Base-by-base conservation (phyloP, 345 rosid species). In the Melaleuca alternifolia region DNA sequence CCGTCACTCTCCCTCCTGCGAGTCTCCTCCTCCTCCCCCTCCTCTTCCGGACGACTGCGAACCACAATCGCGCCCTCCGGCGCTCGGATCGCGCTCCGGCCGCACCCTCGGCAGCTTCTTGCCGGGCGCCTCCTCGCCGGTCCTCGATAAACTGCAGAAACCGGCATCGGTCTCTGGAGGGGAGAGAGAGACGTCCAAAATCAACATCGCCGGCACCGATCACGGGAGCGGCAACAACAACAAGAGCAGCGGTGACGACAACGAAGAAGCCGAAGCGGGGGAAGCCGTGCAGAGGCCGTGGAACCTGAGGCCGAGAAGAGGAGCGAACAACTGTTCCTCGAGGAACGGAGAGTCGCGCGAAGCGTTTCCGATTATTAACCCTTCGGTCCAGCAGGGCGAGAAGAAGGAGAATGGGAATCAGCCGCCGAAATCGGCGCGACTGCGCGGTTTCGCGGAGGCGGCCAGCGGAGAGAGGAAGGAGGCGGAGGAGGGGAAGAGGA, bases 281-380 rank as follows among this genome's bases (percentile, higher is more conserved):
- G 90, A 84, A 54, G 92, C 86, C n/a, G 91, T 59, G 20, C 92
- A 89, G 83, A 92, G 92, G 92, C 93, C 93, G 54, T 95, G 98
- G 98, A 97, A 97, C 87, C 92, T 97, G 83, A 91, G 99, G 89
- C 98, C 98, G 51, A 93, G 99, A 84, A 93, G 84, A 86, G 88
- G 82, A 41, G 54, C 53, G 37, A 37, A 28, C 79, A 37, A 51
- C 23, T 71, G 83, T n/a, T 26, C 59, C 24, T 33, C 89, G 7
- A 93, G 86, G 85, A 44, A 56, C 84, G 61, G 48, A 71, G 86
- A 87, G 21, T 50, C 20, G 77, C 3, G 21, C 54, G 93, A 90
- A 84, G 89, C 84, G 24, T 90, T 50, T 46, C 30, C 57, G 54
- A 33, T 5, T 54, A 51, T 28, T 3, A 33, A 41, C 15, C 84